Conservation (phyloP, 805 yeast genomes). For the Zygosaccharomyces gambellarensis region DNA sequence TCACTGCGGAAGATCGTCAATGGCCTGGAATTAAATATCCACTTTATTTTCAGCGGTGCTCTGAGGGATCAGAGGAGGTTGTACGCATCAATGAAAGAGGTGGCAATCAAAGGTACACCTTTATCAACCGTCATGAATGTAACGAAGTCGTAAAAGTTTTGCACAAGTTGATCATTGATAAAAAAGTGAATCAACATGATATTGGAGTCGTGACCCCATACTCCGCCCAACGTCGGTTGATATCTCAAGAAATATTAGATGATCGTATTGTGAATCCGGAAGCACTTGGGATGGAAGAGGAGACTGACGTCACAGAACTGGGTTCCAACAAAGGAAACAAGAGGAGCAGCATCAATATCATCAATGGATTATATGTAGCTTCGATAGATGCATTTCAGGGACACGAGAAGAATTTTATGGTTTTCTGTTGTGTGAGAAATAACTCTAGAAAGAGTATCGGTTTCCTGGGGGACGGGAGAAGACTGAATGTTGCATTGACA, state of each 20-base stretch:
- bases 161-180: constrained; percentile 48
- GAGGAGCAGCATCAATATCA: constrained; percentile 29
- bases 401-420: constrained; percentile 75
- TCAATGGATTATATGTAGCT: constrained; percentile 46
- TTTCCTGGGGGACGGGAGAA: constrained; percentile 53
- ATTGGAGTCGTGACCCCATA: constrained; percentile 71
- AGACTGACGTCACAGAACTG: constrained; percentile 57
- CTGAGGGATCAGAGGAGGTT: constrained; percentile 46
- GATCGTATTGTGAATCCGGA: constrained; percentile 55
- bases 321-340: constrained; percentile 27
- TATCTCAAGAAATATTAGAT: constrained; percentile 45
- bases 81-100: constrained; percentile 37
- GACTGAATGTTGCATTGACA: constrained; percentile 68
- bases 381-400: constrained; percentile 93
- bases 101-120: constrained; percentile 52
- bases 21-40: constrained; percentile 49
- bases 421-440: constrained; percentile 73
- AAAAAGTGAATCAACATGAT: constrained; percentile 44
- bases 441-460: constrained; percentile 52
- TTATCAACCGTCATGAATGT: constrained; percentile 52
- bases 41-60: constrained; percentile 57
- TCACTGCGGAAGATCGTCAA: constrained; percentile 46
- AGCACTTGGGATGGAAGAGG: constrained; percentile 42
- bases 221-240: constrained; percentile 63
- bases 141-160: constrained; percentile 44